Percentiles rank a stretch among this genome's conserved stretches.
Evolutionary conservation across 2,329 filamentous ascomycete genomes (phyloP).

Genomic region (Diplodia scrobiculata): DNA sequence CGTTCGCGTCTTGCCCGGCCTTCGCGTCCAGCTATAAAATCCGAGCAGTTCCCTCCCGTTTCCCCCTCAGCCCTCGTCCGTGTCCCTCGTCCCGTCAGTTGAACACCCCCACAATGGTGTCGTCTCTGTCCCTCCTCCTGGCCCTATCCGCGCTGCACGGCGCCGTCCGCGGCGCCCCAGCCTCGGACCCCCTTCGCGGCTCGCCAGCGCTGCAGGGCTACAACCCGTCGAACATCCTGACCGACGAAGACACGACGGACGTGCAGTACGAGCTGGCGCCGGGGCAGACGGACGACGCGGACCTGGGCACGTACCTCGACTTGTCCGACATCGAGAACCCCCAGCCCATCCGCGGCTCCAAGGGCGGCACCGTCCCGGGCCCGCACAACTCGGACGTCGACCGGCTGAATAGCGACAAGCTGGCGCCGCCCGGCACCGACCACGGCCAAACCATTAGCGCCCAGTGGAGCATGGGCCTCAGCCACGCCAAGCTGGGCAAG

Average conservation of each 20-base stretch:
- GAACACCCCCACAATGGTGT: conserved; percentile 5
- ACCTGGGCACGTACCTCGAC: conserved; percentile 58
- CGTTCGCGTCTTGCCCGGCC: background rate
- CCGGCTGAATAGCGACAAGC: conserved; percentile 58
- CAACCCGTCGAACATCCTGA: conserved; percentile 29
- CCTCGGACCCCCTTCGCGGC: conserved; percentile 29
- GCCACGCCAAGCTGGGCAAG: conserved; percentile 31
- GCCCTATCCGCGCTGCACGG: background rate
- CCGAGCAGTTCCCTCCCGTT: background rate
- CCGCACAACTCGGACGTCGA: conserved; percentile 57
- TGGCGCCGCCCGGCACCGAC: conserved; percentile 59
- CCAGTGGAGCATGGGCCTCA: conserved; percentile 58
- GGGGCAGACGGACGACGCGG: conserved; percentile 55
- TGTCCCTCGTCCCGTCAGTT: background rate
- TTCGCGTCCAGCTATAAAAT: conserved; percentile 15
- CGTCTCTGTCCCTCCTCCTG: conserved; percentile 10
- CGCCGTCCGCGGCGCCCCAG: conserved; percentile 8
- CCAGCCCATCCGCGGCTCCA: conserved; percentile 58
- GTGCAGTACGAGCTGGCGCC: conserved; percentile 50
- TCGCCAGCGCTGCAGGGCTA: conserved; percentile 29
- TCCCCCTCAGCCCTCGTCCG: background rate
- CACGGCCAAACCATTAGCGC: conserved; percentile 52
- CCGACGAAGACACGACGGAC: conserved; percentile 37
- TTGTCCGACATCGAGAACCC: conserved; percentile 57
- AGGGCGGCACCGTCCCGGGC: conserved; percentile 57